phyloP scores from a whole-genome alignment of 1,139 yeast species.

The Zygoascus sp. region DNA sequence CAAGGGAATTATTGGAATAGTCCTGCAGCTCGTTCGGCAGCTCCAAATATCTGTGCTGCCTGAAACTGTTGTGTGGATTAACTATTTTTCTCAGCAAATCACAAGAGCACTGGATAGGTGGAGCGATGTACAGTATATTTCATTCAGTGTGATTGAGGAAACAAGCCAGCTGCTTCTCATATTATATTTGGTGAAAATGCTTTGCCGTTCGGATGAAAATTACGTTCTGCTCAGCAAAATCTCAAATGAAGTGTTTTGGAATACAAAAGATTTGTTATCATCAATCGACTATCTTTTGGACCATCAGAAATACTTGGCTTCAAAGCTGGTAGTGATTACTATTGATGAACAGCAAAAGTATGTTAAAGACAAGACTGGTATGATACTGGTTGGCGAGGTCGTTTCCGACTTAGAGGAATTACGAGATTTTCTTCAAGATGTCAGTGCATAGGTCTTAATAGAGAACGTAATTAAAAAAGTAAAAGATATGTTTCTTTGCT shows the following conservation, averaged over 20 bases:
- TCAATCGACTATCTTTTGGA: constrained; percentile 67
- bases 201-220: constrained; percentile 39
- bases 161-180: constrained; percentile 72
- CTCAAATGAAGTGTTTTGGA: constrained; percentile 8
- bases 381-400: constrained; percentile 2
- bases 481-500: too few species aligned
- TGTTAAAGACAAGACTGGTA: constrained; percentile 5
- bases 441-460: background rate
- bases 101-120: constrained; percentile 59
- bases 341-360: constrained; percentile 48
- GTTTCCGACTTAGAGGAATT: constrained; percentile 9
- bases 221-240: constrained; percentile 14
- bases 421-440: constrained; percentile 7
- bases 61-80: constrained; percentile 61
- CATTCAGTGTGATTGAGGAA: constrained; percentile 66
- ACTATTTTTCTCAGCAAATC: constrained; percentile 63
- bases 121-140: constrained; percentile 60
- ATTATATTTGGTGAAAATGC: constrained; percentile 47
- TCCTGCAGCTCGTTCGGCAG: constrained; percentile 54
- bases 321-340: constrained; percentile 61
- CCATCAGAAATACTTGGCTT: constrained; percentile 78
- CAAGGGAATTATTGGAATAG: constrained; percentile 70
- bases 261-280: constrained; percentile 45
- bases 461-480: background rate
- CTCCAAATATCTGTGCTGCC: constrained; percentile 62